A percentile compares a stretch with the other conserved stretches of the same genome.
These are phyloP conservation scores for Macrocybe gigantea DNA, from an alignment of 768 basidiomycete genomes.

Conservation along the genomic window DNA sequence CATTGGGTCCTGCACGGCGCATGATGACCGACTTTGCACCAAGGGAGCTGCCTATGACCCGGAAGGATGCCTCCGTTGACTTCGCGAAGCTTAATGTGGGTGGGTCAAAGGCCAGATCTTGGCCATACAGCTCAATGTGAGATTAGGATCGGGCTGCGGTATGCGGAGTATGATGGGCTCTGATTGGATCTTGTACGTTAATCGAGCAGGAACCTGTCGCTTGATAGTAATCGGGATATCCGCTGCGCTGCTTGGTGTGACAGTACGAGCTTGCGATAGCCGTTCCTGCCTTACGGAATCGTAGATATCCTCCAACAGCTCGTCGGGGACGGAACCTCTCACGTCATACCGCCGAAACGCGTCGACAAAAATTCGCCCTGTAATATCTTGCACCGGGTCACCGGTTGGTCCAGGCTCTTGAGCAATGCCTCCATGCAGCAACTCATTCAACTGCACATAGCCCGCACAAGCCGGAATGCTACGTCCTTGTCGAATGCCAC, in stretches of 20 bases:
- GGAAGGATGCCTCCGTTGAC: conserved; percentile 81
- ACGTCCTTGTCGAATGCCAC: conserved; percentile 82
- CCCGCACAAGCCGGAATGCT: conserved; percentile 68
- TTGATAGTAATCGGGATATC: conserved; percentile 65
- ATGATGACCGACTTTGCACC: conserved; percentile 82
- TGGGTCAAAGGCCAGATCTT: conserved; percentile 87
- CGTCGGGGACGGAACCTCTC: conserved; percentile 63
- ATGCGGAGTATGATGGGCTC: conserved; percentile 85
- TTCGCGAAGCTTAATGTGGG: conserved; percentile 73
- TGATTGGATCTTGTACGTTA: conserved; percentile 86
- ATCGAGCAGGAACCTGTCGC: conserved; percentile 64
- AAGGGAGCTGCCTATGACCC: conserved; percentile 80
- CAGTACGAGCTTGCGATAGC: conserved; percentile 62
- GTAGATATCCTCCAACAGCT: conserved; percentile 74
- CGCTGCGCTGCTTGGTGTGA: conserved; percentile 31
- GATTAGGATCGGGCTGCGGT: conserved; percentile 75
- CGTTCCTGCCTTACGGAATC: conserved; percentile 67
- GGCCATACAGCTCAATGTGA: conserved; percentile 84
- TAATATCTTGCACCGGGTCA: conserved; percentile 53
- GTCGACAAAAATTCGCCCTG: conserved; percentile 73
- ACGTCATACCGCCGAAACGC: conserved; percentile 79
- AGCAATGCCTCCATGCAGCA: conserved; percentile 71
- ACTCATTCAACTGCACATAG: conserved; percentile 88
- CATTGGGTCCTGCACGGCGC: conserved; percentile 78
- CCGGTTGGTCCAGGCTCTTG: conserved; percentile 52